Conservation (phyloP, 2,329 filamentous ascomycete genomes). For the Exserohilum turcica region DNA sequence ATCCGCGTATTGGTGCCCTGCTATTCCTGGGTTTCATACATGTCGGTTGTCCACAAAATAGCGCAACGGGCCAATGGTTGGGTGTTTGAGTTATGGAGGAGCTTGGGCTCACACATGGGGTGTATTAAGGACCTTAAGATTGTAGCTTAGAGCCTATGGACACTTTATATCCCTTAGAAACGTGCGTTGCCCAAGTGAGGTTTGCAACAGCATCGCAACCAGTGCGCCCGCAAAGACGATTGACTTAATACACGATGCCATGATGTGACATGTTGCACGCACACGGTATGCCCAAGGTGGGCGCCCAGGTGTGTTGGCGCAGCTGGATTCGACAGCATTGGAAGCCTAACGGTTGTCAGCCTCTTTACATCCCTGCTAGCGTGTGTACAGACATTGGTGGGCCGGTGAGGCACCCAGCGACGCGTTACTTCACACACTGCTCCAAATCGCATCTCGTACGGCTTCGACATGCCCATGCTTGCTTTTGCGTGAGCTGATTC, state of each 20-base stretch:
- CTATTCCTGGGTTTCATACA: slow-evolving; percentile 41
- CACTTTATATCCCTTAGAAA: slow-evolving; percentile 37
- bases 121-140: slow-evolving; percentile 45
- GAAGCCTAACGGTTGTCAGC: neutral
- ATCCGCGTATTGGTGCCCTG: slow-evolving; percentile 45
- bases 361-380: slow-evolving; percentile 11
- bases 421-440: slow-evolving; percentile 6
- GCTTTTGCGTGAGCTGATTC: neutral
- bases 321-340: neutral
- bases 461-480: neutral
- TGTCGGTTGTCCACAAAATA: slow-evolving; percentile 49
- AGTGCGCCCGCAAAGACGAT: neutral
- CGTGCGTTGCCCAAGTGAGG: neutral
- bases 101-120: slow-evolving; percentile 41
- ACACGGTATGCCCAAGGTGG: neutral
- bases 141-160: slow-evolving; percentile 49
- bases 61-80: slow-evolving; percentile 45
- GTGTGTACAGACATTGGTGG: neutral
- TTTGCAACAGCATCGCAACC: too few relatives aligned
- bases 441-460: neutral
- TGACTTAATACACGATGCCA: neutral
- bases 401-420: slow-evolving; percentile 4
- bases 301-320: neutral
- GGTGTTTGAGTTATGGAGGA: slow-evolving; percentile 46
- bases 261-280: neutral